A percentile compares a stretch with the other conserved stretches of the same genome.
Evolutionary conservation across 2,329 filamentous ascomycete genomes (phyloP).

Genomic region (Alternaria solani): DNA sequence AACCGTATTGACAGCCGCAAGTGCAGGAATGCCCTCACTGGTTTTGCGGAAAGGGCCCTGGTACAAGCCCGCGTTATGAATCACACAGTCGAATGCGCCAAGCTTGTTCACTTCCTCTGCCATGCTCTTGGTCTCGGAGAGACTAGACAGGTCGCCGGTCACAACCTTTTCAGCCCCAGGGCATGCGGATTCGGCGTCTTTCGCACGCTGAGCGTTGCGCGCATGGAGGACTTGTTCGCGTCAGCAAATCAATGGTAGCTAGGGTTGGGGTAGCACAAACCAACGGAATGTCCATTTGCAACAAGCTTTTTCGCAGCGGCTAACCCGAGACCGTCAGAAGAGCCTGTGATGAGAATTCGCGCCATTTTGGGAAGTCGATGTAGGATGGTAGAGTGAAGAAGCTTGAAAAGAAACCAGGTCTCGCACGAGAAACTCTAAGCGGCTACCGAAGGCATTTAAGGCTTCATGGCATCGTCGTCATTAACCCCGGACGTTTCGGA

Average conservation of each 20-base stretch:
- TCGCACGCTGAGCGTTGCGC: constrained; percentile 62
- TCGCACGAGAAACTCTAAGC: neutral
- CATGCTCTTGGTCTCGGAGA: constrained; percentile 61
- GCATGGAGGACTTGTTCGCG: constrained; percentile 58
- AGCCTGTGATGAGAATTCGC: constrained; percentile 64
- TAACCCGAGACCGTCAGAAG: constrained; percentile 65
- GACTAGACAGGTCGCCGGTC: constrained; percentile 61
- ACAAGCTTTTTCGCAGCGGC: constrained; percentile 61
- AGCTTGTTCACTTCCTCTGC: constrained; percentile 60
- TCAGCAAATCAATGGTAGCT: neutral
- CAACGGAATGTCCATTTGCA: constrained; percentile 62
- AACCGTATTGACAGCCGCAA: constrained; percentile 65
- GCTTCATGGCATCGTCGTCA: neutral
- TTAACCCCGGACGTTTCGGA: neutral
- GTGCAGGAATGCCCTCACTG: constrained; percentile 57
- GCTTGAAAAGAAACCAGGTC: neutral
- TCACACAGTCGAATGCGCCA: constrained; percentile 62
- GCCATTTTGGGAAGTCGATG: constrained; percentile 46
- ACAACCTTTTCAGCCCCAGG: constrained; percentile 62
- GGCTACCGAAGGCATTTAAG: neutral
- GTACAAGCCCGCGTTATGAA: constrained; percentile 67
- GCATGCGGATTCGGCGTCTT: constrained; percentile 57
- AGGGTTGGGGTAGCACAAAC: neutral
- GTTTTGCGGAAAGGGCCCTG: constrained; percentile 55
- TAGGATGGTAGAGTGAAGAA: neutral